A percentile compares a stretch with the other conserved stretches of the same genome.
These are phyloP conservation scores for Ophiostoma pallidulum DNA, from an alignment of 2,329 filamentous ascomycete genomes.

Conservation along the genomic window DNA sequence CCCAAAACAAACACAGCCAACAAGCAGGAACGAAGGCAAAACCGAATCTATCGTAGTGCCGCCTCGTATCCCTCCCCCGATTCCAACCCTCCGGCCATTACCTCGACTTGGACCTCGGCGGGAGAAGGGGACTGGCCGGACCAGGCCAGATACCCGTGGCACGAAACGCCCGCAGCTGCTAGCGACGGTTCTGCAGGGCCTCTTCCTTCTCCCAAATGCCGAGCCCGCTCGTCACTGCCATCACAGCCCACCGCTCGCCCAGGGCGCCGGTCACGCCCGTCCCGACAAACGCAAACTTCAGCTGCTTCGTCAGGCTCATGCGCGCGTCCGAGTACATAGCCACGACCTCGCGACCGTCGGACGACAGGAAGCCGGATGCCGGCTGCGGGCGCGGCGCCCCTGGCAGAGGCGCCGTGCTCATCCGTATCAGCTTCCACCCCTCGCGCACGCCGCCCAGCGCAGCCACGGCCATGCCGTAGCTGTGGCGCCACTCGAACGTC, in stretches of 20 bases:
- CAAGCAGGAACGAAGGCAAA: too few species aligned
- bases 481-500: constrained; percentile 35
- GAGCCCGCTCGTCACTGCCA: constrained; percentile 32
- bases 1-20: too few species aligned
- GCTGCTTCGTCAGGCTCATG: constrained; percentile 26
- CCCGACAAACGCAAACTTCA: constrained; percentile 32
- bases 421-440: constrained; percentile 35
- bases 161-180: too few species aligned
- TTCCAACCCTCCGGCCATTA: too few species aligned
- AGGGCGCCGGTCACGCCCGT: constrained; percentile 29
- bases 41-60: too few species aligned
- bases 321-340: constrained; percentile 29
- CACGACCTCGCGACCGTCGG: constrained; percentile 33
- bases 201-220: constrained; percentile 23
- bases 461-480: constrained; percentile 26
- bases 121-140: too few species aligned
- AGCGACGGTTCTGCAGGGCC: constrained; percentile 4
- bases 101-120: too few species aligned
- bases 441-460: constrained; percentile 23
- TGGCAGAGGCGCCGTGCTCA: constrained; percentile 16
- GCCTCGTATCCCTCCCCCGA: too few species aligned
- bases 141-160: too few species aligned
- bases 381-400: constrained; percentile 13
- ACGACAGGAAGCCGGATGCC: constrained; percentile 17
- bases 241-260: constrained; percentile 33